Base-by-base conservation (phyloP, 768 basidiomycete genomes). In the Suillus lakei region DNA sequence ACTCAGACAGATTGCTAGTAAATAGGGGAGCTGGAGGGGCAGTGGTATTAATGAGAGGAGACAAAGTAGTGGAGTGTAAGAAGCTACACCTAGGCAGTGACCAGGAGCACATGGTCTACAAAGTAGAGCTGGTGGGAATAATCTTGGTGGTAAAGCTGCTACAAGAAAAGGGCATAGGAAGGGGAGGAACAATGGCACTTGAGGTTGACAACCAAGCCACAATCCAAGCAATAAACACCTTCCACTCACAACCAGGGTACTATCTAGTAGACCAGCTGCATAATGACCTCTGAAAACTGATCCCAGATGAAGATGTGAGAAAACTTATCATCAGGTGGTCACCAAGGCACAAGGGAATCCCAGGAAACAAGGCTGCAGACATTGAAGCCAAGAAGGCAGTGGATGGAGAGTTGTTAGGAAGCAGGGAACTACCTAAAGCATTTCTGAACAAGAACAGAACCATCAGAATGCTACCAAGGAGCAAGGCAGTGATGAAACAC, bases 1-100 rank as follows among this genome's bases (percentile, higher is more conserved):
- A 74, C 66, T 69, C 75, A 5, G 78, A 78, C 46, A 75, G 78
- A 9, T 78, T 73, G 16, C 72, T 67, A 2, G 38, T 68, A 16
- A 63, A 73, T 6, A 68, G 73, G 2, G 64, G 64, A 12, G 69
- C 78, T 6, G 77, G 78, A 2, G 77, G 72, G 10, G 70, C 73
- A 16, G 78, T 75, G 26, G 72, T 78, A 3, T 63, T 76, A 12
- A 63, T 65, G 43, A 41, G 48, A 9, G 46, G 60, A 0, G 72
- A 67, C 9, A 10, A 16, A 38, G 21, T 28, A 15, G 32, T 8
- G n/a, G 56, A 50, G 18, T 44, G 56, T 4, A 50, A 75, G 12
- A 60, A n/a, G 18, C 65, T 66, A 26, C 54, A 73, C 21, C 69
- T 80, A 2, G 75, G 76, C 3, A 41, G 39, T 16, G 39, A 41